These are phyloP conservation scores for Delitschia confertaspora DNA, from an alignment of 495 filamentous ascomycete genomes.

Conservation along the genomic window DNA sequence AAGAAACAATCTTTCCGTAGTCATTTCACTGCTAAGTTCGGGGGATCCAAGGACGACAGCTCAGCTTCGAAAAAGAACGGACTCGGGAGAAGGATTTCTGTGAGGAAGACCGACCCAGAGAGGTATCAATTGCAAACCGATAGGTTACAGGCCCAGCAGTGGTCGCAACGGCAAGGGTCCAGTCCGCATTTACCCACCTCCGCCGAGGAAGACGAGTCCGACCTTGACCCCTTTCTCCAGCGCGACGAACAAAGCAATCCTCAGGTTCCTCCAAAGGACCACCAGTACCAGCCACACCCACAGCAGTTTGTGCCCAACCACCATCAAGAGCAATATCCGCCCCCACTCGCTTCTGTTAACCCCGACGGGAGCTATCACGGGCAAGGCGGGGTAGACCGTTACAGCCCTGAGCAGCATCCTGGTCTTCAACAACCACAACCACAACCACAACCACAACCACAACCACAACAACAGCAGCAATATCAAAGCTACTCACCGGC, in stretches of 20 bases:
- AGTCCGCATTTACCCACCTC: constrained; percentile 25
- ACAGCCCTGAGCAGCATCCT: constrained; percentile 27
- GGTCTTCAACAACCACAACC: constrained; percentile 18
- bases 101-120: constrained; percentile 18
- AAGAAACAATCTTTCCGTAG: constrained; percentile 20
- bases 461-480: constrained; percentile 15
- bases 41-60: constrained; percentile 6
- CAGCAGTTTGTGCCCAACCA: constrained; percentile 20
- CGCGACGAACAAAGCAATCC: constrained; percentile 19
- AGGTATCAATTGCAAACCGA: constrained; percentile 13
- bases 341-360: constrained; percentile 28
- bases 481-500: constrained; percentile 24
- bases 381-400: constrained; percentile 26
- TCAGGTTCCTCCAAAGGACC: constrained; percentile 25
- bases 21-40: constrained; percentile 9
- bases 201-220: constrained; percentile 27
- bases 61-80: constrained; percentile 17
- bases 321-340: constrained; percentile 22
- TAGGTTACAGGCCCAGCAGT: constrained; percentile 16
- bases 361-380: constrained; percentile 25
- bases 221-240: constrained; percentile 29
- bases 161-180: constrained; percentile 20
- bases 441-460: constrained; percentile 14
- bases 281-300: constrained; percentile 14
- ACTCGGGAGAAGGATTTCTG: constrained; percentile 18